Evolutionary conservation across 352 stramenopile species (phyloP), one percentile per base, ranked within the genome.

Genomic region (Detonula confervacea): DNA sequence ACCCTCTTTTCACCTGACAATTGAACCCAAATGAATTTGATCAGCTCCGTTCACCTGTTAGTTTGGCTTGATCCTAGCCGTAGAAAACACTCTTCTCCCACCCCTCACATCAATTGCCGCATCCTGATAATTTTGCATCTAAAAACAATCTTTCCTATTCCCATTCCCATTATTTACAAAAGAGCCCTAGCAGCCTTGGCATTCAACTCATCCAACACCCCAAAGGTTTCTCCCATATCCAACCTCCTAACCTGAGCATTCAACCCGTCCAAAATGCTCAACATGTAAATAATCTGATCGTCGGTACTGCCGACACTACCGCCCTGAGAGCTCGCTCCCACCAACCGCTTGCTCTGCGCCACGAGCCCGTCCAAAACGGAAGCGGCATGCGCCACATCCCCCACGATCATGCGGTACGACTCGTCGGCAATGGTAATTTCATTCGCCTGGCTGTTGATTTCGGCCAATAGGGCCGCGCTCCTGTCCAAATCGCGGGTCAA

Each of bases 211-310:
- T 83, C 75, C 61, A 83, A 72, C 24, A 78, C 25, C 2, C 55
- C 56, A 55, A 83, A 83, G 0, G 63, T 78, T 27, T 79, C 67
- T 12, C 51, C 70, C 3, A 68, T 27, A 60, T 83, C 56, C 37
- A 83, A 52, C 29, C 75, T 71, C 20, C 65, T 66, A 12, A 67
- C 61, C 67, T 83, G 75, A 27, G 61, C 54, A 67, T 83, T 83
- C 52, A 83, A 68, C 14, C 75, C 75, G 62, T 83, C 75, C 33
- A 83, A 73, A 12, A 83, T 47, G 22, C 64, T 77, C 14, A 83
- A 55, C 59, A 77, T 60, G 30, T 83, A 77, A 16, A 72, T 46
- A 37, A 83, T 78, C 37, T 74, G 68, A 33, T 83, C 66, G 64
- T 77, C 67, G 2, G 51, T 74, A 25, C n/a, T n/a, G n/a, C 46